These are phyloP conservation scores for Lentinula sp. DNA, from an alignment of 768 basidiomycete genomes.

Conservation along the genomic window DNA sequence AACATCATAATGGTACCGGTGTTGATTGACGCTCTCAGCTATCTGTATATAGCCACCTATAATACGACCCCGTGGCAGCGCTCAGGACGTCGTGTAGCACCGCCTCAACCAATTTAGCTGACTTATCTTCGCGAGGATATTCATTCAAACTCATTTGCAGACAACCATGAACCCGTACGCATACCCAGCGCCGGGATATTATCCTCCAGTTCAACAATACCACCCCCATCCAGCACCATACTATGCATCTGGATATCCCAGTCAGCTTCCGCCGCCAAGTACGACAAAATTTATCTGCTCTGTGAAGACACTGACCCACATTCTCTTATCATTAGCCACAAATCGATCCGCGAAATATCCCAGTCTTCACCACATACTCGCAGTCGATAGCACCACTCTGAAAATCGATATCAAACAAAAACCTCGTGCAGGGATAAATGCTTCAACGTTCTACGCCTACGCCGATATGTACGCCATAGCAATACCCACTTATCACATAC, in stretches of 20 bases:
- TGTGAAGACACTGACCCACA: background rate
- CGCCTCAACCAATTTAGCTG: too few species aligned
- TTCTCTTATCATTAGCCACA: background rate
- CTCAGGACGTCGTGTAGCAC: too few species aligned
- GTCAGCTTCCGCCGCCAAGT: background rate
- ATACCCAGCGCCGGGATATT: background rate
- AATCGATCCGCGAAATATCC: slow-evolving; percentile 35
- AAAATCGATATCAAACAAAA: slow-evolving; percentile 44
- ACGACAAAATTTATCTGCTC: background rate
- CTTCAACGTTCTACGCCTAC: slow-evolving; percentile 34
- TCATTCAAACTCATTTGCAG: background rate
- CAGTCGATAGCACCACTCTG: slow-evolving; percentile 41
- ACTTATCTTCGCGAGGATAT: background rate
- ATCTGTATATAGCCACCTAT: too few species aligned
- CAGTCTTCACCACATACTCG: slow-evolving; percentile 47
- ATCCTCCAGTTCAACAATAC: background rate
- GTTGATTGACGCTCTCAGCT: too few species aligned
- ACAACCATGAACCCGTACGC: background rate
- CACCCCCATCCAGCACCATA: background rate
- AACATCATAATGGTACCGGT: too few species aligned
- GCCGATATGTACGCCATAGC: slow-evolving; percentile 30
- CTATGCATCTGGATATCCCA: background rate
- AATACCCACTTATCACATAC: slow-evolving; percentile 32
- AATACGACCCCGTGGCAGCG: too few species aligned
- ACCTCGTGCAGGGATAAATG: slow-evolving; percentile 33